phyloP scores from a whole-genome alignment of 345 rosid genomes.

The Microthlaspi erraticum region DNA sequence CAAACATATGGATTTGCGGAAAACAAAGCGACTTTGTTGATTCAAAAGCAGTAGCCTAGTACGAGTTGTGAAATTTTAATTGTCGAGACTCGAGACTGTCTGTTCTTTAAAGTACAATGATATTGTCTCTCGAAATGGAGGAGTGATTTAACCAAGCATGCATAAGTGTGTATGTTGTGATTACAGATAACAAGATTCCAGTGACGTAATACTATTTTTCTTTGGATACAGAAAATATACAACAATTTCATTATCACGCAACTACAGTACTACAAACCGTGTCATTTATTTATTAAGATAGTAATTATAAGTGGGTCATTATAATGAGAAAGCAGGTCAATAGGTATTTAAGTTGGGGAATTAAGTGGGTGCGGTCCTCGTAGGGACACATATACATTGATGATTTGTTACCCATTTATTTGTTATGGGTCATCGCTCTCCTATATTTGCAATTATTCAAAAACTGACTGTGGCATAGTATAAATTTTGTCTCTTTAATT shows the following conservation, averaged over 20 bases:
- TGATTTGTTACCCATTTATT: conserved; percentile 29
- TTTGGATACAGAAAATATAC: background rate
- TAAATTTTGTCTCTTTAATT: conserved; percentile 17
- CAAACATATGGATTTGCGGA: conserved; percentile 23
- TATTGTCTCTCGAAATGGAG: conserved; percentile 39
- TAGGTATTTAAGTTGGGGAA: conserved; percentile 38
- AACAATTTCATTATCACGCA: conserved; percentile 24
- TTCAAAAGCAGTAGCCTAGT: conserved; percentile 28
- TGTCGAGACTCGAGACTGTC: conserved; percentile 35
- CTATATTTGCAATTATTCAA: background rate
- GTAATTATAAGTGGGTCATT: conserved; percentile 32
- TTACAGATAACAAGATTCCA: background rate
- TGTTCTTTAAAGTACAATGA: conserved; percentile 22
- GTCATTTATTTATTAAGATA: conserved; percentile 10
- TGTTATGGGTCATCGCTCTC: conserved; percentile 18
- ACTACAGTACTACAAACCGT: conserved; percentile 31
- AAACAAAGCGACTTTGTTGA: conserved; percentile 11
- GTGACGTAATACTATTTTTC: background rate
- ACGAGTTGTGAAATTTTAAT: conserved; percentile 15
- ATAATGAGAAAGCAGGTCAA: conserved; percentile 37
- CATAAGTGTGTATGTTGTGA: conserved; percentile 27
- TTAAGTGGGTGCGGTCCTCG: conserved; percentile 49
- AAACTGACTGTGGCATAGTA: background rate
- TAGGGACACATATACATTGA: conserved; percentile 43
- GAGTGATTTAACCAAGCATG: conserved; percentile 38